phyloP scores from a whole-genome alignment of 176 grass and related monocot genomes.

The Canna indica region DNA sequence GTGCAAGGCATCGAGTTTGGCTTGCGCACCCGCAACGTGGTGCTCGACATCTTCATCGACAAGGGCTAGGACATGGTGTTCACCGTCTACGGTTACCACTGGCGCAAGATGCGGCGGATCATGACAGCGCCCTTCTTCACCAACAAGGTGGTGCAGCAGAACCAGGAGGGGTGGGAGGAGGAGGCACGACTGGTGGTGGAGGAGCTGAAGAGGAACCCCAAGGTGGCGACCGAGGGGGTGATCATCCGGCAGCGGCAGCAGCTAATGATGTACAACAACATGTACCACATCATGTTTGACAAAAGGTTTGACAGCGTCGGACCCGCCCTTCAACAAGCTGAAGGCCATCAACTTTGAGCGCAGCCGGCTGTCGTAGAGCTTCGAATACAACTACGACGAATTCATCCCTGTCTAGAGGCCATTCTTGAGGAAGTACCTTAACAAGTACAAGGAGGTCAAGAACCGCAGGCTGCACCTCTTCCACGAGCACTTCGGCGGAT shows the following conservation, averaged over 20 bases:
- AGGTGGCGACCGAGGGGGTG: slow-evolving; percentile 28
- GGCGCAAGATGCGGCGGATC: slow-evolving; percentile 95
- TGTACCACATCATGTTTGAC: slow-evolving; percentile 94
- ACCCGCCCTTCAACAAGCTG: too few relatives aligned
- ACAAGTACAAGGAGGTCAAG: slow-evolving; percentile 1
- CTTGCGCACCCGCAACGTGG: slow-evolving; percentile 86
- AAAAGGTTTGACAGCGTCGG: slow-evolving; percentile 11
- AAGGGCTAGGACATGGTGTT: slow-evolving; percentile 91
- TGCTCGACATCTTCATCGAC: slow-evolving; percentile 90
- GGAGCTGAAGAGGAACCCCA: slow-evolving; percentile 39
- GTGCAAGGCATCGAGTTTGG: slow-evolving; percentile 91
- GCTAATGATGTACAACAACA: slow-evolving; percentile 99
- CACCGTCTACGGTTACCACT: slow-evolving; percentile 95
- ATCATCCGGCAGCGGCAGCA: slow-evolving; percentile 55
- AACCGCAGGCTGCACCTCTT: too few relatives aligned
- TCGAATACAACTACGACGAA: too few relatives aligned
- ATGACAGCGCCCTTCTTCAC: slow-evolving; percentile 95
- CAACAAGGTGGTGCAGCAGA: slow-evolving; percentile 76
- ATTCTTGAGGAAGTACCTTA: slow-evolving; percentile 1
- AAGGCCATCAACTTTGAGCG: too few relatives aligned
- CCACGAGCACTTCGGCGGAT: too few relatives aligned
- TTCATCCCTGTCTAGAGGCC: neutral
- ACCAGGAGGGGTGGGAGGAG: slow-evolving; percentile 69
- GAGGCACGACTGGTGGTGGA: slow-evolving; percentile 71
- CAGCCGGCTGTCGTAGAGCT: too few relatives aligned